Percentiles rank a stretch among this genome's conserved stretches.
Conservation (phyloP, 164 flowering plant species). For the Umbellularia californica region DNA sequence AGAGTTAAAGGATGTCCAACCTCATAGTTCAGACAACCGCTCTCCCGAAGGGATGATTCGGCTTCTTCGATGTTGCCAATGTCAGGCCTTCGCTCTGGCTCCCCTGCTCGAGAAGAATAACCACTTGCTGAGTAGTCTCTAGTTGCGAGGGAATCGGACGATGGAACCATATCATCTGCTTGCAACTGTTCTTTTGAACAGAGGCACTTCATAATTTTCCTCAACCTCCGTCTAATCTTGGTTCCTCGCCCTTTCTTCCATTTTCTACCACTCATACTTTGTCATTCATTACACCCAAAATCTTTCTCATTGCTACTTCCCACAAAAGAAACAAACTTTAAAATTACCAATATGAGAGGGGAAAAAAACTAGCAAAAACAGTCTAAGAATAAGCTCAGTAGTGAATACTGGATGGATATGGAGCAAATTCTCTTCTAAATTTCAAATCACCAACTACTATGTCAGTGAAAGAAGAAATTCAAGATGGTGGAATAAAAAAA, state of each 20-base stretch:
- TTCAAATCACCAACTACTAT: background rate
- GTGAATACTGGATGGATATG: background rate
- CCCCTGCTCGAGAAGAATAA: conserved; percentile 60
- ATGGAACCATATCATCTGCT: conserved; percentile 48
- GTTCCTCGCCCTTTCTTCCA: conserved; percentile 28
- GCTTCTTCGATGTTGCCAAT: conserved; percentile 86
- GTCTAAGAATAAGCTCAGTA: conserved; percentile 9
- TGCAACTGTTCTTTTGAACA: conserved; percentile 53
- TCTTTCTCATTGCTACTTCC: conserved; percentile 15
- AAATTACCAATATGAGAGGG: background rate
- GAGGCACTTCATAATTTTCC: conserved; percentile 69
- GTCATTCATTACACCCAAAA: conserved; percentile 20
- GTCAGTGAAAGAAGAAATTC: background rate
- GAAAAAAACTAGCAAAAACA: background rate
- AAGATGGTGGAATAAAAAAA: background rate
- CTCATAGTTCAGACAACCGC: conserved; percentile 78
- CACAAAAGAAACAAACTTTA: conserved; percentile 14
- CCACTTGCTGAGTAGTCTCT: conserved; percentile 83
- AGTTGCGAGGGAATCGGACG: conserved; percentile 77
- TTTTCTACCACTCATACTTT: conserved; percentile 14
- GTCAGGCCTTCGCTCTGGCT: conserved; percentile 48
- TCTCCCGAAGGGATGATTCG: conserved; percentile 85
- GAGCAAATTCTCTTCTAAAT: background rate
- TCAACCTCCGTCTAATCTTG: conserved; percentile 24
- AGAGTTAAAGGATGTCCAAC: conserved; percentile 27